phyloP scores from a whole-genome alignment of 352 stramenopile species.

The Blastocystis hominis region DNA sequence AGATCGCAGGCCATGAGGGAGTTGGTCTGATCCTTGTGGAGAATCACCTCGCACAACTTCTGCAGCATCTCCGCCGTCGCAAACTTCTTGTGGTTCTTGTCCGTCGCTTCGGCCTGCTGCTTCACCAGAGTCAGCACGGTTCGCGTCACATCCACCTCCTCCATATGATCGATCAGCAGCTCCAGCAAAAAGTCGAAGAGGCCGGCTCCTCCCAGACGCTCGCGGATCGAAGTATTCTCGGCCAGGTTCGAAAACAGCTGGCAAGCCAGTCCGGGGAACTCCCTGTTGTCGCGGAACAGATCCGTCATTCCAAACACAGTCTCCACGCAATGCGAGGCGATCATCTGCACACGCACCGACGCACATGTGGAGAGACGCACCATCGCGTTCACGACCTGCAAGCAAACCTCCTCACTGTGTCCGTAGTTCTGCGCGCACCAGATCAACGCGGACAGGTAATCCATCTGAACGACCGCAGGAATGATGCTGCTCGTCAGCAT shows the following conservation, averaged over 20 bases:
- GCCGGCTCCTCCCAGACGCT: background rate
- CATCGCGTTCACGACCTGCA: conserved; percentile 38
- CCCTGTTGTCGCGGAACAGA: background rate
- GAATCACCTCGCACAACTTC: conserved; percentile 15
- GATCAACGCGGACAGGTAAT: conserved; percentile 23
- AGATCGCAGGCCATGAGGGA: conserved; percentile 4
- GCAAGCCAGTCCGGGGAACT: conserved; percentile 12
- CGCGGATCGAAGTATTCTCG: conserved; percentile 7
- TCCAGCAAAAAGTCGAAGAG: conserved; percentile 39
- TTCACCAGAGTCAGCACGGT: background rate
- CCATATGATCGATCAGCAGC: conserved; percentile 40
- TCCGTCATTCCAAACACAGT: conserved; percentile 35
- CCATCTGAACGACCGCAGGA: background rate
- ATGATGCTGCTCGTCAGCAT: conserved; percentile 31
- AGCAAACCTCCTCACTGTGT: conserved; percentile 17
- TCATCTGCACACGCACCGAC: conserved; percentile 36
- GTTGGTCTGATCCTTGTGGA: background rate
- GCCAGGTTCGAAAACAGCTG: conserved; percentile 28
- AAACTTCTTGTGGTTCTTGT: conserved; percentile 56
- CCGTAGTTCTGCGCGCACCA: conserved; percentile 51
- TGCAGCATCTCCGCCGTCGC: background rate
- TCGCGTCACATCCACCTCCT: background rate
- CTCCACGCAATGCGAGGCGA: conserved; percentile 31
- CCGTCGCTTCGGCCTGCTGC: background rate
- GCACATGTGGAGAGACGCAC: background rate